Conservation (phyloP, 2,329 filamentous ascomycete species). For the Penicillium sp. region DNA sequence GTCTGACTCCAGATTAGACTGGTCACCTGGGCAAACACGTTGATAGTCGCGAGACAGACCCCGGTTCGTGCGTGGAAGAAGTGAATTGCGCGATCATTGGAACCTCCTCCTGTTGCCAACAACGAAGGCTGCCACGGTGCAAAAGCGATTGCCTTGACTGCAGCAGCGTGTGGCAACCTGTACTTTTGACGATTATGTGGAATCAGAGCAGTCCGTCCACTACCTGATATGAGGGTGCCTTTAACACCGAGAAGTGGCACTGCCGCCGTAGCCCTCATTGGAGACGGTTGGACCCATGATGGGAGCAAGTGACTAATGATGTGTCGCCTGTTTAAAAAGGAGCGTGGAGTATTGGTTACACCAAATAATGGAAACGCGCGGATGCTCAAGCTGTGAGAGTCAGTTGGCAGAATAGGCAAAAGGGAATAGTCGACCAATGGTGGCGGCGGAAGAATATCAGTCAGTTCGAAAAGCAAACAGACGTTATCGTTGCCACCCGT, state of each 20-base stretch:
- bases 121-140: slow-evolving; percentile 88
- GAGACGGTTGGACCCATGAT: slow-evolving; percentile 23
- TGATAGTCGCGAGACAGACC: slow-evolving; percentile 78
- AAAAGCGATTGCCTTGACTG: slow-evolving; percentile 94
- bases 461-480: slow-evolving; percentile 72
- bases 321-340: slow-evolving; percentile 21
- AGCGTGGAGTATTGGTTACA: slow-evolving; percentile 16
- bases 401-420: slow-evolving; percentile 4
- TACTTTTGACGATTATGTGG: slow-evolving; percentile 59
- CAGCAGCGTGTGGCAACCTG: slow-evolving; percentile 72
- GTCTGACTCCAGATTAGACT: slow-evolving; percentile 85
- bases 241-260: slow-evolving; percentile 23
- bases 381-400: slow-evolving; percentile 10
- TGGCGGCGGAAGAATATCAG: slow-evolving; percentile 46
- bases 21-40: slow-evolving; percentile 89
- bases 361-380: slow-evolving; percentile 22
- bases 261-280: slow-evolving; percentile 13
- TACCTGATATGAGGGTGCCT: slow-evolving; percentile 28
- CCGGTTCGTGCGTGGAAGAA: slow-evolving; percentile 88
- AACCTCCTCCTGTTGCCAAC: slow-evolving; percentile 85
- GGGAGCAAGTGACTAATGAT: slow-evolving; percentile 25
- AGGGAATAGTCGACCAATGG: slow-evolving; percentile 7
- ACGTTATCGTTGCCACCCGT: slow-evolving; percentile 90
- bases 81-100: slow-evolving; percentile 90
- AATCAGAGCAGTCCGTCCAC: slow-evolving; percentile 46